Percentiles rank a stretch among this genome's conserved stretches.
phyloP scores from a whole-genome alignment of 2,329 filamentous ascomycete species.

The Ilyonectria sp. region DNA sequence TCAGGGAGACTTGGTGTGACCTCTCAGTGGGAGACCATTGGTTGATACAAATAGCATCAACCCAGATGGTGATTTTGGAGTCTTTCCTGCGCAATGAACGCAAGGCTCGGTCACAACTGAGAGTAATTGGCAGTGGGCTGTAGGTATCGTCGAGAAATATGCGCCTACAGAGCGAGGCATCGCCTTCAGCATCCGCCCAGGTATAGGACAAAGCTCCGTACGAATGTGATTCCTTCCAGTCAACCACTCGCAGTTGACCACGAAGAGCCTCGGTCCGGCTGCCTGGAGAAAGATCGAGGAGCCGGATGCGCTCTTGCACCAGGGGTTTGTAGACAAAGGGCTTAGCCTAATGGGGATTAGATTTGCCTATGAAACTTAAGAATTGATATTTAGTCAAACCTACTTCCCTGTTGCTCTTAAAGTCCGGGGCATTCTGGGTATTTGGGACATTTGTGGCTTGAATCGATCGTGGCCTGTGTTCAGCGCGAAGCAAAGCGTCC shows the following conservation, averaged over 20 bases:
- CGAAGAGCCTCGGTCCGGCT: conserved; percentile 19
- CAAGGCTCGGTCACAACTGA: conserved; percentile 30
- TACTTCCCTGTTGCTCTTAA: background rate
- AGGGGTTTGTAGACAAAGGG: conserved; percentile 27
- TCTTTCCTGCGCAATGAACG: conserved; percentile 15
- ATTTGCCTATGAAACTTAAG: too few species aligned
- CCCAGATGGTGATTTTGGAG: conserved; percentile 24
- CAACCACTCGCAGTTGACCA: conserved; percentile 23
- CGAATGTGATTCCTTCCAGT: conserved; percentile 8
- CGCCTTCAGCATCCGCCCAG: conserved; percentile 28
- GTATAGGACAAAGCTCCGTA: conserved; percentile 36
- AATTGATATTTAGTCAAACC: background rate
- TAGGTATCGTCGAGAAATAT: conserved; percentile 32
- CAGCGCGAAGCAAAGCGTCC: background rate
- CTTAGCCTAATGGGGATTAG: background rate
- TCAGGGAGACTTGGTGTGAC: conserved; percentile 33
- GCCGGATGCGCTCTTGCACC: conserved; percentile 20
- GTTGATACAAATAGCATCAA: conserved; percentile 35
- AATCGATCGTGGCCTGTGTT: background rate
- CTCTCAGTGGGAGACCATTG: conserved; percentile 30
- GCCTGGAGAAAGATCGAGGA: conserved; percentile 28
- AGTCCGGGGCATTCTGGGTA: background rate
- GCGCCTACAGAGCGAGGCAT: conserved; percentile 28
- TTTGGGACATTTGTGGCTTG: background rate
- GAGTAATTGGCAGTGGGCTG: conserved; percentile 32